Base-by-base conservation (phyloP, 2,329 filamentous ascomycete genomes). In the Chrysoporthe puriensis region DNA sequence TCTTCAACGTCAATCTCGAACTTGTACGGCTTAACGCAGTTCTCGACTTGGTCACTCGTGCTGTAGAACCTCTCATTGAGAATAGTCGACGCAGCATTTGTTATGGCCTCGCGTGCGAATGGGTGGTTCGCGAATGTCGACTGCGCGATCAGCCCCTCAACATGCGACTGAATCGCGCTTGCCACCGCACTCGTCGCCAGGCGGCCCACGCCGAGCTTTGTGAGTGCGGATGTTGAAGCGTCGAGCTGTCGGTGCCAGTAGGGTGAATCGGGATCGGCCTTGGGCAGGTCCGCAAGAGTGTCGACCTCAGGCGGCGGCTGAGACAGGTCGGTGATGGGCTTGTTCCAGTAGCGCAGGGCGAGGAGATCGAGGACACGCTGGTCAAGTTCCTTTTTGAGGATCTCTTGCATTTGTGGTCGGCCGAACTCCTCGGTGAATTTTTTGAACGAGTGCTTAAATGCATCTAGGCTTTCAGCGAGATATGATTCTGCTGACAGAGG, bases 21-120 rank as follows among this genome's bases (percentile, higher is more conserved):
- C 77, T 99, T 99, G 83, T 95, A 99, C 0, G 96, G 96, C 79
- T 99, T 99, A 80, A 99, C 96, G 77, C 95, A 99, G 76, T 98
- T 98, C 79, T 99, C 96, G 0, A 99, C 92, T 79, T 98, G 96
- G 75, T 99, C 96, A 71, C 92, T 96, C 1, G 96, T 99, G 79
- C 95, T 96, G 80, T 97, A 98, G 71, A 97, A 97, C 16, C 95
- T 86, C 74, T 99, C 96, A 72, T 96, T 96, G 14, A 99, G 82
- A 64, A 99, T 98, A 36, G 89, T 91, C 0, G 93, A 91, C 1
- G 94, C 93, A 0, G 96, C 94, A 73, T 97, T 94, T 60, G 89
- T 91, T 72, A 99, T 98, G n/a, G 93, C 92, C 77, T 96, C 90
- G 46, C 93, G 90, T 11, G 96, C 96, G 74, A 96, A 97, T 0